Conservation (phyloP, 129 eudicot species). For the Apium graveolens region DNA sequence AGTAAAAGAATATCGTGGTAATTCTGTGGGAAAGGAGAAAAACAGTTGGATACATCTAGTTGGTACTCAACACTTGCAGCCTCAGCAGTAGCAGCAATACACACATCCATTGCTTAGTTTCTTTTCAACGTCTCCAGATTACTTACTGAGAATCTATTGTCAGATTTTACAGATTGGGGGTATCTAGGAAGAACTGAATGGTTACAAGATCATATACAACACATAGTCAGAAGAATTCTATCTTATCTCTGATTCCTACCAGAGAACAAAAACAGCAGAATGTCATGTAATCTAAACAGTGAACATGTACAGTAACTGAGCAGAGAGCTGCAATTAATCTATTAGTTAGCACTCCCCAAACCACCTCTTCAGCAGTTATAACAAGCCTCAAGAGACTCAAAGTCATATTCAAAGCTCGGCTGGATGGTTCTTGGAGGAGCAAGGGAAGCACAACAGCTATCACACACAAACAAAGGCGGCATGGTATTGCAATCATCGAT, state of each 20-base stretch:
- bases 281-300: background rate
- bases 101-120: background rate
- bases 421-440: constrained; percentile 25
- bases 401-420: background rate
- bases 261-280: background rate
- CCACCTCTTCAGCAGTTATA: background rate
- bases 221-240: background rate
- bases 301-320: background rate
- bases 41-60: background rate
- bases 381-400: background rate
- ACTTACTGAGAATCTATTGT: background rate
- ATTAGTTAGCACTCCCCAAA: background rate
- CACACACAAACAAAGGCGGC: constrained; percentile 66
- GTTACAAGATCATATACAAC: background rate
- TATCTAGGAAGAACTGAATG: background rate
- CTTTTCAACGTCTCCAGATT: background rate
- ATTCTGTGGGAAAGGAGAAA: background rate
- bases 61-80: background rate
- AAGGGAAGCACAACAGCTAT: constrained; percentile 53
- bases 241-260: background rate
- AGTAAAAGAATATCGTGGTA: background rate
- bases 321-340: background rate
- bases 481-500: constrained; percentile 57
- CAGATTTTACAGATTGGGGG: background rate
- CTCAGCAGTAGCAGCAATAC: background rate